phyloP scores from a whole-genome alignment of 768 basidiomycete species.

The Psilocybe tampanensis region DNA sequence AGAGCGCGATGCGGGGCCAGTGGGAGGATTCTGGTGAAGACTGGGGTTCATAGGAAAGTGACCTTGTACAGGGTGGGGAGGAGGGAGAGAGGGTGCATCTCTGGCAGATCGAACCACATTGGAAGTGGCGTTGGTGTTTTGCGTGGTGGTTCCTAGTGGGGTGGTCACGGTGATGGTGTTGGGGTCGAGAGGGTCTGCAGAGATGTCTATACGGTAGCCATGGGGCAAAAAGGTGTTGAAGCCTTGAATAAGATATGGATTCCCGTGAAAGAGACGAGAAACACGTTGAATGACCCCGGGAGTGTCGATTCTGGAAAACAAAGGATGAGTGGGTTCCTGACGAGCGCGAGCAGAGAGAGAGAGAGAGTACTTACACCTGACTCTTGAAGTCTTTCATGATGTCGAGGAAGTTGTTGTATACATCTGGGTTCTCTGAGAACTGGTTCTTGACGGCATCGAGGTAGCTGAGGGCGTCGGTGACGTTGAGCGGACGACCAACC shows the following conservation, averaged over 20 bases:
- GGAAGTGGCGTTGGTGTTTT: slow-evolving; percentile 49
- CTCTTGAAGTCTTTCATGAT: slow-evolving; percentile 99
- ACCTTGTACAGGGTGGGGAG: slow-evolving; percentile 26
- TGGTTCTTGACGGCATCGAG: slow-evolving; percentile 93
- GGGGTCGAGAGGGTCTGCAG: slow-evolving; percentile 67
- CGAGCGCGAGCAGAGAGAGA: neutral
- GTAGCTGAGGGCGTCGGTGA: slow-evolving; percentile 91
- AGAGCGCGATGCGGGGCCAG: slow-evolving; percentile 51
- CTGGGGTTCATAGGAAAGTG: slow-evolving; percentile 30
- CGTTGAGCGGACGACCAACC: slow-evolving; percentile 74
- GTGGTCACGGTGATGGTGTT: slow-evolving; percentile 83
- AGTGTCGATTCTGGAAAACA: slow-evolving; percentile 80
- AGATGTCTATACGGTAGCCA: slow-evolving; percentile 92
- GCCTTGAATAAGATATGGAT: slow-evolving; percentile 89
- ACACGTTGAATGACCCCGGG: slow-evolving; percentile 97
- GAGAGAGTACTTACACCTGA: slow-evolving; percentile 62
- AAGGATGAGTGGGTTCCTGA: slow-evolving; percentile 19
- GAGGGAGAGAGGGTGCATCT: slow-evolving; percentile 32
- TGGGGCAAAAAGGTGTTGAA: slow-evolving; percentile 97
- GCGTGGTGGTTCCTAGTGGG: slow-evolving; percentile 71
- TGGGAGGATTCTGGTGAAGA: slow-evolving; percentile 34
- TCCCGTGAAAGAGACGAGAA: slow-evolving; percentile 88
- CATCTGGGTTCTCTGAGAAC: slow-evolving; percentile 88
- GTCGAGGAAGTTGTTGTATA: slow-evolving; percentile 93
- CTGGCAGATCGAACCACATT: slow-evolving; percentile 29